Evolutionary conservation across 352 stramenopile species (phyloP).

Genomic region (Ophiocytium majus): DNA sequence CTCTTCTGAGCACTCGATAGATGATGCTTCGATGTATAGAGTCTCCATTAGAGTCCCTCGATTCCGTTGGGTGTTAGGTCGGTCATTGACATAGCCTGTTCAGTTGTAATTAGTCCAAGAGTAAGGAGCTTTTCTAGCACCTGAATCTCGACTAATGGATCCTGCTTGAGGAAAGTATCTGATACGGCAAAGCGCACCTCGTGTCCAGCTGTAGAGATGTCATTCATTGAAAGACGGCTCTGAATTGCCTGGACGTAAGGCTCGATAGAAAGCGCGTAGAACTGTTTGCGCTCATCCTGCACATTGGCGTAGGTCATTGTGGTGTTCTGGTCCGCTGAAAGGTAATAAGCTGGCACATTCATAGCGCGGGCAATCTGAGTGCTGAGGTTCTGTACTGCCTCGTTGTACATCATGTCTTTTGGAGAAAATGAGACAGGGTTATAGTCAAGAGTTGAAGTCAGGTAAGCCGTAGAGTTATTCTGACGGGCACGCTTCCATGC

Average conservation of each 20-base stretch:
- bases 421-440: not conserved
- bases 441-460: slow-evolving; percentile 9
- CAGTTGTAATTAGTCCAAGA: slow-evolving; percentile 4
- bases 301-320: slow-evolving; percentile 14
- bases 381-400: slow-evolving; percentile 13
- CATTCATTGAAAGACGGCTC: slow-evolving; percentile 4
- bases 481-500: slow-evolving; percentile 11
- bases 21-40: slow-evolving; percentile 4
- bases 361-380: slow-evolving; percentile 1
- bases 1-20: slow-evolving; percentile 3
- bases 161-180: not conserved
- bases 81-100: not conserved
- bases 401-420: slow-evolving; percentile 11
- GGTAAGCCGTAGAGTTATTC: slow-evolving; percentile 17
- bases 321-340: slow-evolving; percentile 14
- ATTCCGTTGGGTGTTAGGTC: not conserved
- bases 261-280: slow-evolving; percentile 11
- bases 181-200: not conserved
- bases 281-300: slow-evolving; percentile 5
- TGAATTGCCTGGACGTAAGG: slow-evolving; percentile 15
- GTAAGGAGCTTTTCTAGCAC: slow-evolving; percentile 2
- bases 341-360: slow-evolving; percentile 15
- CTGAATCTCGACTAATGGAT: slow-evolving; percentile 1
- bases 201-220: slow-evolving; percentile 13
- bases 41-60: slow-evolving; percentile 12